These are phyloP conservation scores for Beta lomatogona DNA, from an alignment of 179 eudicot species.

Conservation along the genomic window DNA sequence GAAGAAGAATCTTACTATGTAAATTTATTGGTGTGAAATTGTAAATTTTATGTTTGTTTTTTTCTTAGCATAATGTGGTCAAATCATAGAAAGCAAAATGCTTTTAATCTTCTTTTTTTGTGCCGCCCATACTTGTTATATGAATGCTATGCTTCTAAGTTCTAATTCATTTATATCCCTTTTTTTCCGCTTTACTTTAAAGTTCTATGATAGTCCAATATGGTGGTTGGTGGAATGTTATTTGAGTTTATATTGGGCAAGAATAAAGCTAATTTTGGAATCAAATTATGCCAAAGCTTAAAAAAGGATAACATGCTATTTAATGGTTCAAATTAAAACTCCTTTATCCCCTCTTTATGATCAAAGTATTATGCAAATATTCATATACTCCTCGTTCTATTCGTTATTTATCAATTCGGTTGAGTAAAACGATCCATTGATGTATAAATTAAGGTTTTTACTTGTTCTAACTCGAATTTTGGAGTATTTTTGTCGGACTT, in stretches of 20 bases:
- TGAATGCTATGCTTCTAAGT: not conserved
- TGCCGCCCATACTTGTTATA: conserved; percentile 13
- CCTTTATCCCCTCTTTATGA: not conserved
- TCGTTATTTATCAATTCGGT: too few species aligned
- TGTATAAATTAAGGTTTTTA: too few species aligned
- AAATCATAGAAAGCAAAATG: conserved; percentile 34
- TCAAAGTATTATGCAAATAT: too few species aligned
- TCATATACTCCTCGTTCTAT: too few species aligned
- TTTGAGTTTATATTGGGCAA: conserved; percentile 18
- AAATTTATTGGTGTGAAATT: conserved; percentile 24
- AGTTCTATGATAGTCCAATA: conserved; percentile 4
- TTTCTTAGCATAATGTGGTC: conserved; percentile 30
- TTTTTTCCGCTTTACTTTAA: not conserved
- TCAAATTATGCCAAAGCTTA: not conserved
- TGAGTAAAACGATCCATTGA: too few species aligned
- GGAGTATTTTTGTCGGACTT: not conserved
- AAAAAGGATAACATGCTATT: not conserved
- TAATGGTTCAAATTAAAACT: not conserved
- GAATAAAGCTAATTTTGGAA: conserved; percentile 21
- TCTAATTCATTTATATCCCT: not conserved
- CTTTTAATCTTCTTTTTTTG: conserved; percentile 22
- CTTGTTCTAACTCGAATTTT: too few species aligned
- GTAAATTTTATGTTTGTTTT: not conserved
- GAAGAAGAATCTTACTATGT: conserved; percentile 9
- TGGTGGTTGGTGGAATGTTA: conserved; percentile 23